Evolutionary conservation across 2,329 filamentous ascomycete species (phyloP), one percentile per base, ranked within the genome.

Genomic region (Beauveria bassiana): DNA sequence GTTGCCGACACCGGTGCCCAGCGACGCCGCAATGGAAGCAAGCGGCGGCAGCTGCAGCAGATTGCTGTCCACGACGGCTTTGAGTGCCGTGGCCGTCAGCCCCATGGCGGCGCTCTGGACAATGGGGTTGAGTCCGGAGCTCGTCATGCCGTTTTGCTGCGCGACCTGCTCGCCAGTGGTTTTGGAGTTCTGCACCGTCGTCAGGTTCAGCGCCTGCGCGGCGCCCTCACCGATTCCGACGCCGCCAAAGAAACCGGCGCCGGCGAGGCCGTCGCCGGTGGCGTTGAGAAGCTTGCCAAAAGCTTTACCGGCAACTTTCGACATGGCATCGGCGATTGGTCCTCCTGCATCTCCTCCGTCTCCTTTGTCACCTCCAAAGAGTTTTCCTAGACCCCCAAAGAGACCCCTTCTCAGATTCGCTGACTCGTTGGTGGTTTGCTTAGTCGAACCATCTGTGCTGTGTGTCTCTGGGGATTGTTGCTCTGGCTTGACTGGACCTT

Each of bases 71-170:
- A 70, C 64, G 31, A 70, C 50, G 3, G 70, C 57, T 16, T 68
- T 67, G 5, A 73, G 59, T 0, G 72, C 64, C 4, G 71, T 68
- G 0, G 70, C 66, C 1, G 68, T 64, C 2, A 70, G 63, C 2
- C 72, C 72, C 53, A 69, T 67, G 43, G 68, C 69, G 7, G 70
- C 64, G 53, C 69, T 71, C 57, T 71, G 67, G 51, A 74, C 64
- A 3, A 67, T 62, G 0, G 69, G 68, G 59, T 72, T 72, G 22
- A 74, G 63, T 18, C 70, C 70, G 9, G 66, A 68, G 12, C 65
- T 66, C 10, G 68, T 54, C 66, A 70, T 68, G n/a, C 66, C 65
- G 63, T 71, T 73, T 22, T 69, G 66, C 18, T 67, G 58, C 1
- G 67, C 68, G 3, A 69, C 68, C 59, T 64, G 65, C 18, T 65